A percentile compares a stretch with the other conserved stretches of the same genome.
Evolutionary conservation across 2,329 filamentous ascomycete genomes (phyloP).

Genomic region (Leptographium radiaticola): DNA sequence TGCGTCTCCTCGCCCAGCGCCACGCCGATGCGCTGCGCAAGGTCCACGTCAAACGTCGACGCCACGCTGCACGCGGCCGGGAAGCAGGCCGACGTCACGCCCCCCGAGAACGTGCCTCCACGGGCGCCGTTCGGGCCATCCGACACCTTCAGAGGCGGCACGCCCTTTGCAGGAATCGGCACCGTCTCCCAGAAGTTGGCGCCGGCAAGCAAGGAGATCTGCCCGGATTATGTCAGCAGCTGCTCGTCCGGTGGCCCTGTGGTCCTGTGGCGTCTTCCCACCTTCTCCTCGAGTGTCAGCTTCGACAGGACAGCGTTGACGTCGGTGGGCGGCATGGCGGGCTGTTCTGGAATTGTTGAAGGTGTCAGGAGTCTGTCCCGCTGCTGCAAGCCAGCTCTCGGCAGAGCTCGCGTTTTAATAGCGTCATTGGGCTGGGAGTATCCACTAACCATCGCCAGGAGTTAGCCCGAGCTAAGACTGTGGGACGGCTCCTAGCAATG

Average conservation of each 20-base stretch:
- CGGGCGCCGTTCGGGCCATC: constrained; percentile 60
- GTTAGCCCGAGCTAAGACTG: background rate
- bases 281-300: constrained; percentile 46
- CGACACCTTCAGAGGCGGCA: constrained; percentile 47
- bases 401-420: background rate
- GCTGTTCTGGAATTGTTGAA: background rate
- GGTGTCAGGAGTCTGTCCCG: background rate
- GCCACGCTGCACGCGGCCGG: constrained; percentile 68
- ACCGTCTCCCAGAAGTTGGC: constrained; percentile 59
- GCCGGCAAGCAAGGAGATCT: constrained; percentile 46
- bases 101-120: constrained; percentile 54
- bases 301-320: background rate
- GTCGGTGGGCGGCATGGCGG: background rate
- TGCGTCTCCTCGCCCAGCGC: constrained; percentile 59
- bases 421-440: background rate
- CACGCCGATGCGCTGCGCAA: constrained; percentile 56
- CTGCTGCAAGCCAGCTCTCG: background rate
- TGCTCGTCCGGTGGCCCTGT: too few species aligned
- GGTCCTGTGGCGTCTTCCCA: constrained; percentile 13
- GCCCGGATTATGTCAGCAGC: background rate
- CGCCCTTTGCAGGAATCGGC: constrained; percentile 45
- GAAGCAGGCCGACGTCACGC: constrained; percentile 61
- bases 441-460: background rate
- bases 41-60: constrained; percentile 62
- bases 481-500: background rate